A percentile compares a stretch with the other conserved stretches of the same genome.
Evolutionary conservation across 2,329 filamentous ascomycete species (phyloP).

Genomic region (Aspergillus ruber): DNA sequence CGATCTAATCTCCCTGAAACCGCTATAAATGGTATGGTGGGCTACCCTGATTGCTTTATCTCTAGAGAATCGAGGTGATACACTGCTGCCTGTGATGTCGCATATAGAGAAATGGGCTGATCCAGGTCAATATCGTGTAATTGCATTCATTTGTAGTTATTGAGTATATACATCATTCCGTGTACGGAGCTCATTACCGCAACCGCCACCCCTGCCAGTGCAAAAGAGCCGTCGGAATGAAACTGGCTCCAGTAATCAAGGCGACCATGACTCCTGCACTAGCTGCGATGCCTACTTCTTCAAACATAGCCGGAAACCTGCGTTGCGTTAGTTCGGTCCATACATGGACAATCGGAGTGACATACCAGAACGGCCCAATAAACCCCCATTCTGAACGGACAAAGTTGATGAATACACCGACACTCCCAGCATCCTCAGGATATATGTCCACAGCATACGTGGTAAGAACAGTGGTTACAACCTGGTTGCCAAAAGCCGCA

Average conservation of each 20-base stretch:
- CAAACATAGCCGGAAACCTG: conserved; percentile 29
- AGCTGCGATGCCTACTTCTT: conserved; percentile 22
- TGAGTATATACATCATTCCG: too few relatives aligned
- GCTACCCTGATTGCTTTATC: background rate
- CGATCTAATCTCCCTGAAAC: background rate
- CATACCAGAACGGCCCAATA: conserved; percentile 30
- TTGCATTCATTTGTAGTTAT: background rate
- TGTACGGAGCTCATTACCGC: background rate
- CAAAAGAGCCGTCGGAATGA: conserved; percentile 21
- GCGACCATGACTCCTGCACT: conserved; percentile 22
- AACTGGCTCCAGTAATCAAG: conserved; percentile 22
- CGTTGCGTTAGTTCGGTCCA: conserved; percentile 1
- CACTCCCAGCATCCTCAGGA: conserved; percentile 46
- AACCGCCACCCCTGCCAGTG: conserved; percentile 33
- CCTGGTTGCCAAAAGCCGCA: conserved; percentile 52
- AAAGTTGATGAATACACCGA: conserved; percentile 56
- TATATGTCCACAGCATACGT: conserved; percentile 56
- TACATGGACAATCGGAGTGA: background rate
- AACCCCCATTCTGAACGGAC: conserved; percentile 39
- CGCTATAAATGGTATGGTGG: background rate
- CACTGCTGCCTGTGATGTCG: background rate
- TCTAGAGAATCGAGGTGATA: background rate
- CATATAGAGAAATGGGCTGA: background rate
- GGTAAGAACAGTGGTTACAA: conserved; percentile 56
- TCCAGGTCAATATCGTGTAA: background rate